Percentiles rank a stretch among this genome's conserved stretches.
These are phyloP conservation scores for Cryptococcus hybrid DNA, from an alignment of 1,284 basidiomycete genomes.

Conservation along the genomic window DNA sequence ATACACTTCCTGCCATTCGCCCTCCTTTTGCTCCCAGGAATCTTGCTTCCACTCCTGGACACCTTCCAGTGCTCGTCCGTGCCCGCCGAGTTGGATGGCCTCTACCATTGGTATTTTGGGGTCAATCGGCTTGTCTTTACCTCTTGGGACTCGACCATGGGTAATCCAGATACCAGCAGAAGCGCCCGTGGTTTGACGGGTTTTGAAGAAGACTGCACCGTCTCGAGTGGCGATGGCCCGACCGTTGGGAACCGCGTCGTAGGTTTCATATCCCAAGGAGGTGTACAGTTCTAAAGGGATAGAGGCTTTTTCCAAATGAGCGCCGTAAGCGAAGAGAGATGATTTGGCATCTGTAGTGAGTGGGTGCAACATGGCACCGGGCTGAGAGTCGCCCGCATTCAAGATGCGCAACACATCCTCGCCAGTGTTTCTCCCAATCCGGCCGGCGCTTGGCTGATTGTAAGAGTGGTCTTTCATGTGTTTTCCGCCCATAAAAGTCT, in stretches of 20 bases:
- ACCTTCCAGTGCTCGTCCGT: constrained; percentile 32
- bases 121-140: constrained; percentile 44
- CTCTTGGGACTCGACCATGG: constrained; percentile 51
- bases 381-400: constrained; percentile 52
- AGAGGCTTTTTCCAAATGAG: constrained; percentile 39
- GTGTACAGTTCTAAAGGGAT: constrained; percentile 24
- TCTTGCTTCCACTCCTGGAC: constrained; percentile 47
- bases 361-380: constrained; percentile 49
- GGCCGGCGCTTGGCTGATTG: constrained; percentile 43
- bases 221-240: constrained; percentile 49
- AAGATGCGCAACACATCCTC: constrained; percentile 47
- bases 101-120: constrained; percentile 52
- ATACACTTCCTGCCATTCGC: constrained; percentile 53
- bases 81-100: constrained; percentile 41
- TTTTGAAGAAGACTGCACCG: constrained; percentile 52
- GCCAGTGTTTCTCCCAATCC: constrained; percentile 38
- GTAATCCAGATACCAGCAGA: constrained; percentile 51
- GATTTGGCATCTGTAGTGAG: constrained; percentile 33
- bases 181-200: constrained; percentile 7
- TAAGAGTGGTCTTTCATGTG: constrained; percentile 49
- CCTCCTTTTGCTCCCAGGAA: constrained; percentile 31
- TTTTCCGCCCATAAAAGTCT: constrained; percentile 46
- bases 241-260: constrained; percentile 36
- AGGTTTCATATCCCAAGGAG: constrained; percentile 14
- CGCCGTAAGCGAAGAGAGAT: constrained; percentile 51